phyloP scores from a whole-genome alignment of 2,329 filamentous ascomycete genomes.

The Phaeomoniella chlamydospora region DNA sequence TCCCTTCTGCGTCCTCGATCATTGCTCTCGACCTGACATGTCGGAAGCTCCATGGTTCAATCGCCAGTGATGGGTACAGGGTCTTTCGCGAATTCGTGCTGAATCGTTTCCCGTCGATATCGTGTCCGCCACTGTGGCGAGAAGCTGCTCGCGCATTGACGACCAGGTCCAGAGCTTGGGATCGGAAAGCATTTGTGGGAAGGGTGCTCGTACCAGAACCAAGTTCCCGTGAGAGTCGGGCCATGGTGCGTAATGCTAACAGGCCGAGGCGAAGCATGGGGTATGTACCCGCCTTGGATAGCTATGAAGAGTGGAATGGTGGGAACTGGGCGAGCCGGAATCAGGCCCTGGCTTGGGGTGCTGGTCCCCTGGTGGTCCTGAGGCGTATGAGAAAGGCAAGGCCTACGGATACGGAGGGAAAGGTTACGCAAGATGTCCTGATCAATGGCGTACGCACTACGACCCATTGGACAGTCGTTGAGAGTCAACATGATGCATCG shows the following conservation, averaged over 20 bases:
- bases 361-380: constrained; percentile 41
- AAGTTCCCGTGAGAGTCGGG: neutral
- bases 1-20: constrained; percentile 31
- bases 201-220: constrained; percentile 33
- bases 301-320: constrained; percentile 37
- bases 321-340: constrained; percentile 32
- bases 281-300: constrained; percentile 44
- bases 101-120: constrained; percentile 30
- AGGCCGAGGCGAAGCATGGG: constrained; percentile 38
- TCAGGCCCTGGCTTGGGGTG: constrained; percentile 46
- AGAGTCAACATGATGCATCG: constrained; percentile 31
- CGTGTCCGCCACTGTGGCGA: constrained; percentile 27
- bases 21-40: constrained; percentile 29
- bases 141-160: constrained; percentile 40
- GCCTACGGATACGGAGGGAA: constrained; percentile 9
- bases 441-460: constrained; percentile 32
- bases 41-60: constrained; percentile 27
- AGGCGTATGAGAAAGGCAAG: constrained; percentile 27
- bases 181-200: constrained; percentile 40
- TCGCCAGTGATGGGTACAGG: constrained; percentile 33
- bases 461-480: constrained; percentile 20
- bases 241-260: constrained; percentile 20
- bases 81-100: constrained; percentile 31
- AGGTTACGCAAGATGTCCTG: constrained; percentile 14
- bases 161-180: constrained; percentile 41